Evolutionary conservation across 2,329 filamentous ascomycete genomes (phyloP), one percentile per base, ranked within the genome.

Genomic region (Penicillium sp.): DNA sequence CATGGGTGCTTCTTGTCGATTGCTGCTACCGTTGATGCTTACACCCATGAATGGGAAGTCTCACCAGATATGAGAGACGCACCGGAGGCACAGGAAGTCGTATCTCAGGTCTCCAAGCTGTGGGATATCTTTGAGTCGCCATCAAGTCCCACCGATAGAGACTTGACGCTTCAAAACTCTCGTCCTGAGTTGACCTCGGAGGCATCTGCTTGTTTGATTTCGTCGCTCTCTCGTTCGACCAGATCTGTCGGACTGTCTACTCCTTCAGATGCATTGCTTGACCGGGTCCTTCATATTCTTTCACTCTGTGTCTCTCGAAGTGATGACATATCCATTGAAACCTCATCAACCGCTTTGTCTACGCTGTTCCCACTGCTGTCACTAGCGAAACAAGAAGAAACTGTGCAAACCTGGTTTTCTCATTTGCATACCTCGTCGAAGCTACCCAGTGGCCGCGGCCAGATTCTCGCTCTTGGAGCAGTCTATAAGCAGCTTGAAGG

Each of bases 1-100:
- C 80, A 82, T 64, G 81, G 80, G 7, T 78, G 78, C 65, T 67
- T 82, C 24, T 65, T 82, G 28, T 74, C 78, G 3, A 71, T 82
- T 60, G 71, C 79, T 38, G 70, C 78, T 17, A 75, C 75, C 2
- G 61, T 81, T 15, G 74, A 78, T 61, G 70, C 77, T 17, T 75
- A 73, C 60, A 70, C 71, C 53, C 30, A 28, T 1, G 60, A 72
- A 50, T 65, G 63, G 59, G 59, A 62, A 53, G 56, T 6, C 17
- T 59, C 65, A 0, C 61, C 60, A 9, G 67, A 70, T 10, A 63
- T 55, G 22, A 60, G 70, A 44, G 59, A 72, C 19, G 59, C 62
- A 7, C 47, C 66, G n/a, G 70, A 73, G 19, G 72, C 67, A 0
- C 63, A 58, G 22, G 68, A 72, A 38, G 67, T 79, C n/a, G 63